phyloP scores from a whole-genome alignment of 1,284 basidiomycete species.

The Moesziomyces sp. region DNA sequence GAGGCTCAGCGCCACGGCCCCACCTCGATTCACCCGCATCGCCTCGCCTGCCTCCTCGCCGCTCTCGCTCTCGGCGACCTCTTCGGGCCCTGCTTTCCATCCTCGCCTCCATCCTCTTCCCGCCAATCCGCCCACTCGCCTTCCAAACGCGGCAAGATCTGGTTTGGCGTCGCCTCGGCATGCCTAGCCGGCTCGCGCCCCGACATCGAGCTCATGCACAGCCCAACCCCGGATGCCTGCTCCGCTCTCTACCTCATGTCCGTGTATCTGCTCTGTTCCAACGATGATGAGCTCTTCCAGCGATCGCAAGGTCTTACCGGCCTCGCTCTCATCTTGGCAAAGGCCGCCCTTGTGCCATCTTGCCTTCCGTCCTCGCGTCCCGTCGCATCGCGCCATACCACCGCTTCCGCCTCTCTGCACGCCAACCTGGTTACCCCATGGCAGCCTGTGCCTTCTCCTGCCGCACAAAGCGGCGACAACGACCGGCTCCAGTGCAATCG shows the following conservation, averaged over 20 bases:
- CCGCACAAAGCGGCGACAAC: neutral
- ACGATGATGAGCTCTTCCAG: slow-evolving; percentile 25
- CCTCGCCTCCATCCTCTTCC: neutral
- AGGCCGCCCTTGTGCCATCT: slow-evolving; percentile 16
- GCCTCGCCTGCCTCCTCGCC: slow-evolving; percentile 32
- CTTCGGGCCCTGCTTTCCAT: slow-evolving; percentile 16
- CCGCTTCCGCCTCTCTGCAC: slow-evolving; percentile 4
- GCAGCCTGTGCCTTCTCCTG: slow-evolving; percentile 1
- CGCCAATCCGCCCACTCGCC: neutral
- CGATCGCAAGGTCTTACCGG: slow-evolving; percentile 21
- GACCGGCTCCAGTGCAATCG: slow-evolving; percentile 28
- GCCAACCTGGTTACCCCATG: slow-evolving; percentile 6
- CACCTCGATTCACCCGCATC: slow-evolving; percentile 32
- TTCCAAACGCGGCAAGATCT: slow-evolving; percentile 19
- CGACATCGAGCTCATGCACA: slow-evolving; percentile 14
- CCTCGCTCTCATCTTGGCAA: slow-evolving; percentile 27
- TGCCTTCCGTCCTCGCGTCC: neutral
- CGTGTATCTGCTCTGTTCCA: slow-evolving; percentile 25
- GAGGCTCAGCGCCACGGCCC: slow-evolving; percentile 30
- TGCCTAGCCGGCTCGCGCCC: slow-evolving; percentile 22
- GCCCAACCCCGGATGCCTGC: slow-evolving; percentile 32
- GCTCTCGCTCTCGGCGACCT: slow-evolving; percentile 34
- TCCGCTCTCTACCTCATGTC: slow-evolving; percentile 42
- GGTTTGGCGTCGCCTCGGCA: slow-evolving; percentile 31
- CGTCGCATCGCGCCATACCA: neutral